Evolutionary conservation across 2,329 filamentous ascomycete genomes (phyloP), one percentile per base, ranked within the genome.

Genomic region (Cytospora chrysosperma): DNA sequence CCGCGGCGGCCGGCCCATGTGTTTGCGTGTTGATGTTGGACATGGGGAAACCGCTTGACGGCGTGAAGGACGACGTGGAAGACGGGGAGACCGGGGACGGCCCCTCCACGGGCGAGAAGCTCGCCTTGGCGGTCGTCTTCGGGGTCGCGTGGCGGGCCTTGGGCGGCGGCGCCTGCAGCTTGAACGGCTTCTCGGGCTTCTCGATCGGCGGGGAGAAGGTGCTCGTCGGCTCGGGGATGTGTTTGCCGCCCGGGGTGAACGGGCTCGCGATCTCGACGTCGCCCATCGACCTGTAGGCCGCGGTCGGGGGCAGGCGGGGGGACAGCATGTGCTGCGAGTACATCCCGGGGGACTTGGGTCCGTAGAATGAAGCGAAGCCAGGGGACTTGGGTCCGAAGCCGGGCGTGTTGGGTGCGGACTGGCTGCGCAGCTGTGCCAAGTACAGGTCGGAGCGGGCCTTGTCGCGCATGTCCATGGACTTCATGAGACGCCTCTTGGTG

Each of bases 401-500:
- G 15, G 94, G 94, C 0, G 94, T 97, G 82, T 97, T 97, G 70
- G 94, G 94, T 6, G 93, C 93, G 28, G 93, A 96, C 79, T 98
- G 93, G 24, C 87, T 81, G 69, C 88, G 89, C 50, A 93, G 86
- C 75, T 92, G 90, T 61, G 90, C 93, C 67, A 98, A 91, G 81
- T 98, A 98, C 68, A 99, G 86, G 75, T 98, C 93, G 66, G 91
- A 94, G 67, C 95, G 91, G 68, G 95, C 95, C 73, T 91, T 90
- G 82, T 99, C 95, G 71, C 95, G 92, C 74, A 91, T 82, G 75
- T 96, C 91, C 95, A 99, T 99, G 67, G 93, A 93, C 84, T 97
- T 98, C 78, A 90, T 88, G 67, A 99, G 91, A 75, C 91, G 90
- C 75, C 92, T 90, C 85, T 98, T 99, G 69, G 91, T 93, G 86